These are phyloP conservation scores for Cornus kousa DNA, from an alignment of 148 eudicot genomes.

Conservation along the genomic window DNA sequence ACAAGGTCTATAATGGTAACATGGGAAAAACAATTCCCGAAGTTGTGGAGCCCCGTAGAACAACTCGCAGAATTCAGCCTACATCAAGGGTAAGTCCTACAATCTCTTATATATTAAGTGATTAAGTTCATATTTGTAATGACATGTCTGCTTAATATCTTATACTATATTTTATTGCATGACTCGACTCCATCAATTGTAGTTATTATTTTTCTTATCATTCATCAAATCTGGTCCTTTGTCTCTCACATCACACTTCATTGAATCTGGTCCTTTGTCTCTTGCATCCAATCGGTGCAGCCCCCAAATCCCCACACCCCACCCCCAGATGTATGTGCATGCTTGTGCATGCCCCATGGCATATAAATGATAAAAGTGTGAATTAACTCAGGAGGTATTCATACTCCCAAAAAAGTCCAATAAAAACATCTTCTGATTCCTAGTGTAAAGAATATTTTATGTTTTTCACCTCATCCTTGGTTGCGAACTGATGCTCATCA, in stretches of 20 bases:
- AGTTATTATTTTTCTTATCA: background rate
- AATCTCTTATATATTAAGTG: background rate
- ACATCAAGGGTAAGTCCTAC: slow-evolving; percentile 71
- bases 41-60: slow-evolving; percentile 73
- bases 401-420: background rate
- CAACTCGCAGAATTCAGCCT: slow-evolving; percentile 92
- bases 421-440: background rate
- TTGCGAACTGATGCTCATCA: background rate
- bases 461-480: background rate
- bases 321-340: background rate
- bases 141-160: background rate
- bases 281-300: background rate
- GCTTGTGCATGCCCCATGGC: background rate
- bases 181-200: background rate
- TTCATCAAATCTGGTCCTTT: no score
- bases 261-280: background rate
- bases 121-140: background rate
- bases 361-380: background rate
- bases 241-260: no score
- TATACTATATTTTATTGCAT: background rate
- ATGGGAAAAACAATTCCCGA: slow-evolving; percentile 38
- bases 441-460: background rate
- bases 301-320: background rate
- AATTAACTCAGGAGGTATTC: background rate
- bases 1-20: slow-evolving; percentile 21